Conservation (phyloP, 257 asterid genomes). For the Solanum arcanum region DNA sequence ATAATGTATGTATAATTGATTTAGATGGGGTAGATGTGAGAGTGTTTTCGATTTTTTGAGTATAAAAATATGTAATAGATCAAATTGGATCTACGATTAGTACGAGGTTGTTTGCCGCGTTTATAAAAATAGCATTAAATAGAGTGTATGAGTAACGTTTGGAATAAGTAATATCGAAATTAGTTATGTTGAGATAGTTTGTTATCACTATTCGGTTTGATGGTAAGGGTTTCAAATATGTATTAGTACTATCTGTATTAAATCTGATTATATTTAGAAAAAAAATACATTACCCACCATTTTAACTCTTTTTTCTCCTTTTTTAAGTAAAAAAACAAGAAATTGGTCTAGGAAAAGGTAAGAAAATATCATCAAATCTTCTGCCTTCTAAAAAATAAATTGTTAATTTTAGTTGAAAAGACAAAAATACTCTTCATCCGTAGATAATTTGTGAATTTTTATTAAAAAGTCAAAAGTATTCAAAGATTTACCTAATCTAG, state of each 20-base stretch:
- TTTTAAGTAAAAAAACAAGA: neutral
- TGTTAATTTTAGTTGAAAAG: neutral
- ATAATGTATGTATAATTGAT: neutral
- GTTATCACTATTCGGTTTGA: neutral
- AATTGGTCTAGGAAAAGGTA: neutral
- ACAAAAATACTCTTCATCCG: neutral
- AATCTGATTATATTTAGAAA: neutral
- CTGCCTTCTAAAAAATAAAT: neutral
- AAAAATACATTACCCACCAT: too few species aligned
- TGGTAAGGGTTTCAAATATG: neutral
- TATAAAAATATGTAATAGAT: neutral
- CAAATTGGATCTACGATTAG: neutral
- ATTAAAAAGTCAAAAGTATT: neutral
- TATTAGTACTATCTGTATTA: too few species aligned
- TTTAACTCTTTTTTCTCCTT: neutral
- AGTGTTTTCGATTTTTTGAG: neutral
- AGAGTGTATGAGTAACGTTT: neutral
- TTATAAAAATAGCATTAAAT: neutral
- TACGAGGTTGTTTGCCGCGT: neutral
- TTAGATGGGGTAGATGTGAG: neutral
- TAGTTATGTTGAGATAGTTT: neutral
- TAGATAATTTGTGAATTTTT: too few species aligned
- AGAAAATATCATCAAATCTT: neutral
- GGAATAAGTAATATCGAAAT: accelerated
- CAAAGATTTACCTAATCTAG: neutral